Conservation (phyloP, 805 yeast genomes). For the Schwanniomyces vanrijiae region DNA sequence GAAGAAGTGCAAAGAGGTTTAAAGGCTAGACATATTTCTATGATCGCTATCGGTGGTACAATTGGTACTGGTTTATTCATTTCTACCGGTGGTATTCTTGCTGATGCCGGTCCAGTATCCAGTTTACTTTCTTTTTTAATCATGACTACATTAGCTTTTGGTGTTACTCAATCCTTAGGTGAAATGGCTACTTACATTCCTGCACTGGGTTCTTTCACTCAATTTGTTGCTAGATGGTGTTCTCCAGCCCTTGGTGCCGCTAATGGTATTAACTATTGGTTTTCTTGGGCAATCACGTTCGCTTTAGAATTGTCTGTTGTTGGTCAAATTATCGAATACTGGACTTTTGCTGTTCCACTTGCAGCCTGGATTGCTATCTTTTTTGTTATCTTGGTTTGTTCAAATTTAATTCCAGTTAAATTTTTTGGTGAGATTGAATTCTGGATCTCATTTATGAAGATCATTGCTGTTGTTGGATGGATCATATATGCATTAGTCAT, state of each 20-base stretch:
- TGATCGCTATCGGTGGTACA: constrained; percentile 80
- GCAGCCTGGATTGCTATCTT: constrained; percentile 74
- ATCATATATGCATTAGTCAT: constrained; percentile 63
- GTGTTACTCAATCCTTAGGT: constrained; percentile 71
- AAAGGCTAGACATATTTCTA: constrained; percentile 66
- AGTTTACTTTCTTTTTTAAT: constrained; percentile 63
- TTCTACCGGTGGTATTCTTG: constrained; percentile 56
- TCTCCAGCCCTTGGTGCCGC: constrained; percentile 75
- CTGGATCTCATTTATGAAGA: constrained; percentile 69
- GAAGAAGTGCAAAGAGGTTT: constrained; percentile 55
- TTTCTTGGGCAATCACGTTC: constrained; percentile 75
- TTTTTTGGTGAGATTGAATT: constrained; percentile 76
- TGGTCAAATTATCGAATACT: constrained; percentile 61
- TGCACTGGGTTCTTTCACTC: constrained; percentile 65
- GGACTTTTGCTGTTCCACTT: constrained; percentile 70
- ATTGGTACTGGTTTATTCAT: constrained; percentile 79
- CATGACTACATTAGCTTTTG: constrained; percentile 64
- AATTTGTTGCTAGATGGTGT: constrained; percentile 65
- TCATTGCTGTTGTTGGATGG: constrained; percentile 71
- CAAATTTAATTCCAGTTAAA: constrained; percentile 66
- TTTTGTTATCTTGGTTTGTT: constrained; percentile 51
- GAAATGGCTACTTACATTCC: constrained; percentile 83
- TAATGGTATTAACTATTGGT: constrained; percentile 73
- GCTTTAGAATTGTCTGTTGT: constrained; percentile 73
- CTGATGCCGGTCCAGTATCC: constrained; percentile 67